A percentile compares a stretch with the other conserved stretches of the same genome.
Conservation (phyloP, 1,284 basidiomycete genomes). For the Ganoderma lucidum region DNA sequence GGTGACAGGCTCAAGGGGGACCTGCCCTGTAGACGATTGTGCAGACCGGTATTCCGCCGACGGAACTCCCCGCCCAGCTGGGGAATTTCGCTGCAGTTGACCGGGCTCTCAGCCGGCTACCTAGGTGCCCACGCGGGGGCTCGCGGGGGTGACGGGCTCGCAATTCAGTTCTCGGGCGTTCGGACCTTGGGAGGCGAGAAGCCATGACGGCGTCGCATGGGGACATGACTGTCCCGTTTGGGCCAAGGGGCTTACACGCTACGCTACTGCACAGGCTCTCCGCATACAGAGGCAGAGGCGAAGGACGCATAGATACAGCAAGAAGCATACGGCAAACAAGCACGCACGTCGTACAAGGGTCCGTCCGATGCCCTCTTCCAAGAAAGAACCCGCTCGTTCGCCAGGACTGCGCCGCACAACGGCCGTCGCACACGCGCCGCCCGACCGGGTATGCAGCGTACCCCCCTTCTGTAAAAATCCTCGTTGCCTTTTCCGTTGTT, state of each 20-base stretch:
- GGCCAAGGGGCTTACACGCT: conserved; percentile 3
- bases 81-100: conserved; percentile 5
- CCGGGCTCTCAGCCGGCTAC: conserved; percentile 16
- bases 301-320: conserved; percentile 9
- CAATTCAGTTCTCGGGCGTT: not conserved
- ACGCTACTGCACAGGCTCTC: conserved; percentile 4
- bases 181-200: not conserved
- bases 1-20: conserved; percentile 3
- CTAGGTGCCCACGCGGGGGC: conserved; percentile 13
- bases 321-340: conserved; percentile 1
- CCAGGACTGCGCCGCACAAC: not conserved
- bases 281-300: conserved; percentile 4
- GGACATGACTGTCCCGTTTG: not conserved
- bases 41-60: conserved; percentile 8
- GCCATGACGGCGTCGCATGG: not conserved
- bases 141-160: not conserved
- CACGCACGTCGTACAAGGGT: conserved; percentile 19
- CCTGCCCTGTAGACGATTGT: not conserved
- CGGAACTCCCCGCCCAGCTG: not conserved
- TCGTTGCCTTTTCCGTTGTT: not conserved
- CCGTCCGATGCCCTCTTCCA: conserved; percentile 16
- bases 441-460: not conserved
- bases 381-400: conserved; percentile 8
- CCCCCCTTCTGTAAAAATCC: not conserved
- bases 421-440: not conserved